Evolutionary conservation across 2,329 filamentous ascomycete species (phyloP).

Genomic region (Colletotrichum costaricense): DNA sequence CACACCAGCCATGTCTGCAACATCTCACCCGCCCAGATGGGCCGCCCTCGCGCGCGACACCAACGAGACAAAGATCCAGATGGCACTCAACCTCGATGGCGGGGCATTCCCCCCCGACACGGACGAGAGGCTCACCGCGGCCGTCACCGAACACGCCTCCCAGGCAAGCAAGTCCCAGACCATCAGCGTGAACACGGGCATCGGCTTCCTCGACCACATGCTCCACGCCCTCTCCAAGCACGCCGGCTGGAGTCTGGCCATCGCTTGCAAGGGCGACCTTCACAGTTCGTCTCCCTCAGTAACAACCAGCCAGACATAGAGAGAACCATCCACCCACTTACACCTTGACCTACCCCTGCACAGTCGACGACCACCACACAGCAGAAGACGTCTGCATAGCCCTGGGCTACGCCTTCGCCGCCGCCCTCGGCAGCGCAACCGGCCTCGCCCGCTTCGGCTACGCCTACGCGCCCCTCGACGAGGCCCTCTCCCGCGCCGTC

Average conservation of each 20-base stretch:
- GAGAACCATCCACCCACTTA: background rate
- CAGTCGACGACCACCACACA: slow-evolving; percentile 98
- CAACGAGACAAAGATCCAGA: slow-evolving; percentile 97
- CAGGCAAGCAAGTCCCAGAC: slow-evolving; percentile 87
- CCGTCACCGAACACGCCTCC: slow-evolving; percentile 75
- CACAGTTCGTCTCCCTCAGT: slow-evolving; percentile 73
- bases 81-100: slow-evolving; percentile 93
- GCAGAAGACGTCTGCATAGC: slow-evolving; percentile 96
- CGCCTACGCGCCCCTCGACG: slow-evolving; percentile 94
- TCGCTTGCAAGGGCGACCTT: slow-evolving; percentile 88
- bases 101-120: slow-evolving; percentile 78
- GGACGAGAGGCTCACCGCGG: slow-evolving; percentile 64
- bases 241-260: slow-evolving; percentile 88
- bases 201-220: slow-evolving; percentile 99
- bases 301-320: background rate
- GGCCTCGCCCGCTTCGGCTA: slow-evolving; percentile 92
- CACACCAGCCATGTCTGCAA: slow-evolving; percentile 22
- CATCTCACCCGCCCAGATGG: slow-evolving; percentile 64
- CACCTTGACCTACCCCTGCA: background rate
- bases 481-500: slow-evolving; percentile 92
- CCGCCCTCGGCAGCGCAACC: slow-evolving; percentile 79
- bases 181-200: slow-evolving; percentile 90
- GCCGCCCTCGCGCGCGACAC: slow-evolving; percentile 88
- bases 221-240: slow-evolving; percentile 97
- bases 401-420: slow-evolving; percentile 85